Base-by-base conservation (phyloP, 2,329 filamentous ascomycete species). In the Zalaria sp. region DNA sequence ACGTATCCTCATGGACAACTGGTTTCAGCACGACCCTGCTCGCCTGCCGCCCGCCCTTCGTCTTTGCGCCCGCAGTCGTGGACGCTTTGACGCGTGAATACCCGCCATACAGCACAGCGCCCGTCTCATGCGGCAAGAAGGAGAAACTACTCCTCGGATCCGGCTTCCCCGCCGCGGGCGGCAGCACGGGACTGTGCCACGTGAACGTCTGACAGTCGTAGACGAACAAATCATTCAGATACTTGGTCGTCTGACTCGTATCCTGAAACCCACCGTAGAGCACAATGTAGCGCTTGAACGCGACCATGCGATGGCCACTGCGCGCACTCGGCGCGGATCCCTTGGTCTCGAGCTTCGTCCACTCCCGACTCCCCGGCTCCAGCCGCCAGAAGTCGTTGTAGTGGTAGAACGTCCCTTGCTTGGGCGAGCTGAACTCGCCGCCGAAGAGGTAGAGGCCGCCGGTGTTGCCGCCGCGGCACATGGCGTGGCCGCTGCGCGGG, bases 331-430 rank as follows among this genome's bases (percentile, higher is more conserved):
- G 89, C 31, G 73, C 73, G 60, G 83, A 84, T 44, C 83, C 83
- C 66, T 79, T 81, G 2, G 71, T 72, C 60, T 98, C 91, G 29
- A 98, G 70, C 46, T 88, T 82, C 43, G 78, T 83, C 91, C 91
- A 98, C 66, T 98, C 91, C 53, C 87, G 73, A 5, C 76, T 79
- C 5, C 72, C 73, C 0, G 89, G 83, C 56, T 96, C 88, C 35
- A 96, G 73, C 39, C 82, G 74, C 89, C 91, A 98, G 60, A 98
- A 96, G 64, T 96, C 91, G 55, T 93, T 94, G 66, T 98, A 98
- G 63, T 98, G 91, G 61, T 98, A 95, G 56, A 98, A 98, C 0
- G 89, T 96, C 3, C 91, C 91, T 63, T 96, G 91, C 59, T 95
- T 96, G 2, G 91, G 91, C 27, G 82, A 89, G 44, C 84, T 93